Conservation (phyloP, 23 red algal species). For the Cyanidiococcus yangmingshanensis region DNA sequence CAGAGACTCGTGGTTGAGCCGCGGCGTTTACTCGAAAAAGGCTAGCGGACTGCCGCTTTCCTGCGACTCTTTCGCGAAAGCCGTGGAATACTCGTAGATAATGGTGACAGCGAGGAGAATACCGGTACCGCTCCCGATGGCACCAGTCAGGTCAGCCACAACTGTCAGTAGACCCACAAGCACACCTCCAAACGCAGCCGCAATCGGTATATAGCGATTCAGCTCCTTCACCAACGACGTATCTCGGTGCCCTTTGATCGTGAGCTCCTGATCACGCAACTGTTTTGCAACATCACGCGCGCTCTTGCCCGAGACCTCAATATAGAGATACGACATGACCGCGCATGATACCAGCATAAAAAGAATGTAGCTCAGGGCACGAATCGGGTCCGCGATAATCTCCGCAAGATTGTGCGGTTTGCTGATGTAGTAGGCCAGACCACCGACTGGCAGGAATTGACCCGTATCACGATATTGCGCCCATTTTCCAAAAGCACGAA, state of each 20-base stretch:
- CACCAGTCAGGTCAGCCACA: constrained; percentile 87
- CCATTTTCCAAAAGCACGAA: constrained; percentile 85
- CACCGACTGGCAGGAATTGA: constrained; percentile 80
- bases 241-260: constrained; percentile 89
- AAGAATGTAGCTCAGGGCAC: constrained; percentile 63
- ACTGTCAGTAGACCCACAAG: constrained; percentile 91
- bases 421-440: constrained; percentile 97
- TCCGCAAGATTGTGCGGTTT: constrained; percentile 60
- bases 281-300: constrained; percentile 93
- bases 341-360: constrained; percentile 90
- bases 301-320: constrained; percentile 91
- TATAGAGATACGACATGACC: constrained; percentile 87
- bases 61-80: constrained; percentile 76
- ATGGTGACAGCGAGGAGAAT: constrained; percentile 99
- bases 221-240: constrained; percentile 93
- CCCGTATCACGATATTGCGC: constrained; percentile 45
- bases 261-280: constrained; percentile 86
- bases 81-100: constrained; percentile 96
- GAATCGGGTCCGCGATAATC: constrained; percentile 58
- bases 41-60: constrained; percentile 56
- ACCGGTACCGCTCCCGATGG: constrained; percentile 92
- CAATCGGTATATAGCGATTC: constrained; percentile 96
- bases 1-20: too few species aligned
- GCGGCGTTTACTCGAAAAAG: constrained; percentile 22
- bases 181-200: constrained; percentile 96